Percentiles rank a stretch among this genome's conserved stretches.
These are phyloP conservation scores for Striga hermonthica DNA, from an alignment of 305 asterid species.

Conservation along the genomic window DNA sequence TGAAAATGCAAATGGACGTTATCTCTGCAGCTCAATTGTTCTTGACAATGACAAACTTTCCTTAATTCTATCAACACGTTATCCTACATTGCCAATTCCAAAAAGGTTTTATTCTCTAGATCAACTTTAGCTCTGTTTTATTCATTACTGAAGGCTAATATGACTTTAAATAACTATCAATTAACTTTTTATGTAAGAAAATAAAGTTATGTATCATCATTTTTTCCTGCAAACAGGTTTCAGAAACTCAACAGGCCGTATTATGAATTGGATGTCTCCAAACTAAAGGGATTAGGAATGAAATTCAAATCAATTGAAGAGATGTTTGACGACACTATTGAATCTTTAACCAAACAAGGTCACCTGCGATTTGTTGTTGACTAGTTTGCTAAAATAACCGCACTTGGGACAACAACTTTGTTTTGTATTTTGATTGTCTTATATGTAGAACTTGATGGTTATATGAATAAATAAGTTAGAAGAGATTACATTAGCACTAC, in stretches of 20 bases:
- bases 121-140: too few relatives aligned
- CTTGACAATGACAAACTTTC: constrained; percentile 55
- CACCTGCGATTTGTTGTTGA: constrained; percentile 2
- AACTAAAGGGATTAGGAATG: constrained; percentile 57
- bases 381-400: too few relatives aligned
- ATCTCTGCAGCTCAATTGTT: constrained; percentile 66
- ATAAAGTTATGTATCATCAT: background rate
- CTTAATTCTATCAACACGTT: constrained; percentile 49
- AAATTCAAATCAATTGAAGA: constrained; percentile 67
- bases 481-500: background rate
- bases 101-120: constrained; percentile 38
- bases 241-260: constrained; percentile 49
- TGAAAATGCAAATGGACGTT: constrained; percentile 60
- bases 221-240: constrained; percentile 43
- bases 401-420: too few relatives aligned
- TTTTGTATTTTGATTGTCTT: too few relatives aligned
- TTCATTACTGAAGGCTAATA: too few relatives aligned
- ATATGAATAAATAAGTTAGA: too few relatives aligned
- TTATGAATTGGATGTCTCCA: constrained; percentile 62
- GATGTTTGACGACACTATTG: constrained; percentile 81
- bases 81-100: constrained; percentile 65
- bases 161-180: background rate
- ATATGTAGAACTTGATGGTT: too few relatives aligned
- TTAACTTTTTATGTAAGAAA: background rate
- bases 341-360: constrained; percentile 55